These are phyloP conservation scores for Xylaria polymorpha DNA, from an alignment of 2,329 filamentous ascomycete genomes.

Conservation along the genomic window DNA sequence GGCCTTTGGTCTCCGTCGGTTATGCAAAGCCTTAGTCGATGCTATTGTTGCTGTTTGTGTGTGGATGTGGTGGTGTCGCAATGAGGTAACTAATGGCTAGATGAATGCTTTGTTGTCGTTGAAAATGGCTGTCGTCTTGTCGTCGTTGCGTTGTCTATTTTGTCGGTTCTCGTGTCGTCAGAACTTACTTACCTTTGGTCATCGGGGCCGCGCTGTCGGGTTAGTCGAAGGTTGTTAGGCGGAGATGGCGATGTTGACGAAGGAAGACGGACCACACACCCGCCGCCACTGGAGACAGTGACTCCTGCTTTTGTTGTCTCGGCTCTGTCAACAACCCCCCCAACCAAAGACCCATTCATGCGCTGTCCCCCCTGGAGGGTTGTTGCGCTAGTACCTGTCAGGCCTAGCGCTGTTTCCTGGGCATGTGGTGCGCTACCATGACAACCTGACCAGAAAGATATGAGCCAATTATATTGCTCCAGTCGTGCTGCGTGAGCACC, in stretches of 20 bases:
- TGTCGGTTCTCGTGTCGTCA: constrained; percentile 8
- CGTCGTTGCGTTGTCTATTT: constrained; percentile 16
- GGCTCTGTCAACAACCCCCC: constrained; percentile 40
- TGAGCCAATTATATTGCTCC: constrained; percentile 21
- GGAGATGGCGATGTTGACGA: constrained; percentile 36
- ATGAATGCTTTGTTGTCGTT: constrained; percentile 25
- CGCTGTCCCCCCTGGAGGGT: constrained; percentile 43
- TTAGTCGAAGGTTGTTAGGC: constrained; percentile 35
- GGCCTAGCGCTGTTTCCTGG: constrained; percentile 38
- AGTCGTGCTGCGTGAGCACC: constrained; percentile 13
- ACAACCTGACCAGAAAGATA: constrained; percentile 40
- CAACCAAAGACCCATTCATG: constrained; percentile 37
- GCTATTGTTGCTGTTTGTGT: constrained; percentile 7
- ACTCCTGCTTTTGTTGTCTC: constrained; percentile 38
- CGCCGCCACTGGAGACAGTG: constrained; percentile 27
- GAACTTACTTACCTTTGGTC: constrained; percentile 37
- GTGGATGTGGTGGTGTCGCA: constrained; percentile 27
- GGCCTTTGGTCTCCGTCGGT: constrained; percentile 16
- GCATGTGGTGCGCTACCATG: constrained; percentile 49
- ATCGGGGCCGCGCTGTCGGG: constrained; percentile 27
- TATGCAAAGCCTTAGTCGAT: neutral
- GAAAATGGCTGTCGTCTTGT: constrained; percentile 7
- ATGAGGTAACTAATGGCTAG: constrained; percentile 9
- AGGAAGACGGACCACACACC: constrained; percentile 30
- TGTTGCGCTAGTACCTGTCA: constrained; percentile 34